phyloP scores from a whole-genome alignment of 129 eudicot species.

The Centrapalus pauciflorus region DNA sequence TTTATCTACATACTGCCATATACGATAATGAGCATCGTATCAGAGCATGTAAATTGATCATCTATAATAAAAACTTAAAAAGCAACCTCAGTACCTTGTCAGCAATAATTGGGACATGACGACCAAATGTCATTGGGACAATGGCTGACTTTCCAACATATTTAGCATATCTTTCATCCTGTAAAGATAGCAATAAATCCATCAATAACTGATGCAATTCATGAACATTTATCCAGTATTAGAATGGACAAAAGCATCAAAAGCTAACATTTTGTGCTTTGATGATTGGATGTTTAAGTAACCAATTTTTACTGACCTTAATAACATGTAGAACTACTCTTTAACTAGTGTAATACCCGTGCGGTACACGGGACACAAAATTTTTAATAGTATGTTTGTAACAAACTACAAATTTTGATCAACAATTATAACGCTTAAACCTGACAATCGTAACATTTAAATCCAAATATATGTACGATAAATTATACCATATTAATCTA shows the following conservation, averaged over 20 bases:
- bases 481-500: no score
- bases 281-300: background rate
- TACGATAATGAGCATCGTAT: background rate
- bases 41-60: background rate
- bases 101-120: constrained; percentile 90
- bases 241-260: background rate
- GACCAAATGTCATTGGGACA: constrained; percentile 91
- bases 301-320: background rate
- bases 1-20: constrained; percentile 82
- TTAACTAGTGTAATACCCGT: no score
- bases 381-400: no score
- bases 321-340: no score
- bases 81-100: constrained; percentile 54
- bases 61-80: background rate
- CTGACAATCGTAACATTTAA: no score
- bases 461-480: no score
- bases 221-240: background rate
- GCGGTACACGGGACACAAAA: no score
- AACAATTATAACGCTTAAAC: no score
- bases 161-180: constrained; percentile 94
- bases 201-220: background rate
- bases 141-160: constrained; percentile 83
- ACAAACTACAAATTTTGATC: no score
- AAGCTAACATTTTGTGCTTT: background rate
- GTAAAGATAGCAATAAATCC: constrained; percentile 9